These are phyloP conservation scores for Saccharomycopsis sp. DNA, from an alignment of 805 yeast genomes.

Conservation along the genomic window DNA sequence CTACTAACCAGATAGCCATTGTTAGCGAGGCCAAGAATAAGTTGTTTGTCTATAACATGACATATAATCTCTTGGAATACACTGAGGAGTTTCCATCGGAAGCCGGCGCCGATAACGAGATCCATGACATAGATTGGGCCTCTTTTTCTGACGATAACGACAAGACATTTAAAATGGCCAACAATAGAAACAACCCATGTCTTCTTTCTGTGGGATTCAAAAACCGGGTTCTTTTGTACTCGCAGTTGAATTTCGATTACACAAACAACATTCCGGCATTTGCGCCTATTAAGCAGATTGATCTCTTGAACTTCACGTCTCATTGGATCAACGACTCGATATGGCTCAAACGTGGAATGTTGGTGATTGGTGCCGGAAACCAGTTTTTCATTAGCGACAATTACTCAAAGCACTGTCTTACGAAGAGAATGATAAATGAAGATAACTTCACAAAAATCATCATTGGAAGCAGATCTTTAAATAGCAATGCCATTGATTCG, in stretches of 20 bases:
- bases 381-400: slow-evolving; percentile 82
- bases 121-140: slow-evolving; percentile 86
- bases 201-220: slow-evolving; percentile 76
- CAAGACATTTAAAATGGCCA: neutral
- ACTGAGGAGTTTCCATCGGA: slow-evolving; percentile 37
- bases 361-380: slow-evolving; percentile 84
- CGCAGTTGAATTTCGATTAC: slow-evolving; percentile 84
- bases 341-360: slow-evolving; percentile 74
- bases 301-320: slow-evolving; percentile 62
- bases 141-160: slow-evolving; percentile 27
- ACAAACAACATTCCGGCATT: slow-evolving; percentile 75
- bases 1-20: slow-evolving; percentile 68
- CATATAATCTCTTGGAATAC: slow-evolving; percentile 60
- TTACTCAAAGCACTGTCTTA: slow-evolving; percentile 36
- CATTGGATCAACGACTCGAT: slow-evolving; percentile 84
- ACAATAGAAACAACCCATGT: slow-evolving; percentile 53
- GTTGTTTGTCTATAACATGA: slow-evolving; percentile 76
- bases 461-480: slow-evolving; percentile 43
- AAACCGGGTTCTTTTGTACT: slow-evolving; percentile 55
- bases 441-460: slow-evolving; percentile 45
- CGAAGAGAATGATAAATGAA: slow-evolving; percentile 30
- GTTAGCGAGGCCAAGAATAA: slow-evolving; percentile 47
- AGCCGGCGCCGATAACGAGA: slow-evolving; percentile 34
- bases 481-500: slow-evolving; percentile 22
- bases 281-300: slow-evolving; percentile 66